Evolutionary conservation across 495 filamentous ascomycete genomes (phyloP), one percentile per base, ranked within the genome.

Genomic region (Aspergillus incahuasiensis): DNA sequence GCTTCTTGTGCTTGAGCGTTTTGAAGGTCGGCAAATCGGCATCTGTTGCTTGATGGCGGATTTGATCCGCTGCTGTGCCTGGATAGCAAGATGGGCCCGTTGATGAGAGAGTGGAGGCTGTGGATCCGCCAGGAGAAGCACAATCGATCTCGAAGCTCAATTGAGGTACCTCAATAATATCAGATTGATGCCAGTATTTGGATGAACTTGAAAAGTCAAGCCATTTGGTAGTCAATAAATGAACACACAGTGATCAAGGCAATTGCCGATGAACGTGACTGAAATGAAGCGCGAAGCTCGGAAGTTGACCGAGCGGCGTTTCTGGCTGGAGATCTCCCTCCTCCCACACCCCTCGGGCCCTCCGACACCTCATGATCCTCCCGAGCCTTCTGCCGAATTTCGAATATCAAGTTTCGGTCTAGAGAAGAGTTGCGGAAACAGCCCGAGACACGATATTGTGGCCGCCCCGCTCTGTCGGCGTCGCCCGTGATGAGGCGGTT

Each of bases 291-390:
- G 12, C 18, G 32, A 47, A 48, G 45, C 25, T 46, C 63, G 66
- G 66, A 68, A 46, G 57, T 66, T 66, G 66, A 49, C 66, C 61
- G 63, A 68, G 44, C 19, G 18, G 55, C 43, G 12, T 40, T 32
- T 50, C n/a, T 48, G 25, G 4, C 28, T 24, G 30, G 19, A 40
- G 47, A 50, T 50, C 34, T 40, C 28, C 34, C n/a, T 25, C 20
- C 8, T 15, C 12, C 5, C 48, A 16, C 20, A 18, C 20, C 9
- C 24, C 22, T 41, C 32, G 30, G 35, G 43, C 44, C 43, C 21
- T 45, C 24, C 35, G 15, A 25, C 16, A 34, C 8, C 8, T 32
- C 46, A 18, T 38, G 16, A 38, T 49, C 38, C 48, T 50, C 34
- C 16, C 32, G 43, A 28, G 1, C 25, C 28, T 20, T 28, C 21